phyloP scores from a whole-genome alignment of 2,329 filamentous ascomycete genomes.

The Colletotrichum sp. region DNA sequence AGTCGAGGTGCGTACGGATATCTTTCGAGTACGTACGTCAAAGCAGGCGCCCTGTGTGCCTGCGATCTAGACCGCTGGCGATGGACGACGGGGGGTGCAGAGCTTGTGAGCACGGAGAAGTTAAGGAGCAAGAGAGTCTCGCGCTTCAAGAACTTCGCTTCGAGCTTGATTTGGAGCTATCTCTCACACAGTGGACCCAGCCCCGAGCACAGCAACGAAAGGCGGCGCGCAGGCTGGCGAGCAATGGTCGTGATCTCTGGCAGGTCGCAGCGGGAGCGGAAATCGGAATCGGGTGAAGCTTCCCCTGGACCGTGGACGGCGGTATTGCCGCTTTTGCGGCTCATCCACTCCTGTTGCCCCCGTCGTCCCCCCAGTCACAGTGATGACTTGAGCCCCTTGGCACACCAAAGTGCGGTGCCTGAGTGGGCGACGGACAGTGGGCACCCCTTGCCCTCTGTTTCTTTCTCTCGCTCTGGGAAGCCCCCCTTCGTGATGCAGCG shows the following conservation, averaged over 20 bases:
- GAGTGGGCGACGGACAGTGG: neutral
- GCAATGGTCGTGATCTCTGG: neutral
- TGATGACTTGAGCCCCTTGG: neutral
- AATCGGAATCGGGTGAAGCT: neutral
- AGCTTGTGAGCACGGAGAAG: neutral
- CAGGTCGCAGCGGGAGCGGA: constrained; percentile 2
- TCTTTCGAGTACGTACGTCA: neutral
- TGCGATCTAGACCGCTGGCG: neutral
- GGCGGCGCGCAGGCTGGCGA: neutral
- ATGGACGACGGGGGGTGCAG: neutral
- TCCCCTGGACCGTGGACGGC: neutral
- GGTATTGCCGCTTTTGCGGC: neutral
- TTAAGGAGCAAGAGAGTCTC: neutral
- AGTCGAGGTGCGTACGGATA: neutral
- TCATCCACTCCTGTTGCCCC: neutral
- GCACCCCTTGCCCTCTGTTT: neutral
- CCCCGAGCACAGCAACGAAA: neutral
- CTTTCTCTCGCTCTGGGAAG: neutral
- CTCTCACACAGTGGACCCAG: neutral
- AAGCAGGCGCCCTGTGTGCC: neutral
- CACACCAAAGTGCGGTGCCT: neutral
- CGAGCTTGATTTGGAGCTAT: neutral
- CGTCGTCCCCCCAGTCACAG: neutral
- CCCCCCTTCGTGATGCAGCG: neutral
- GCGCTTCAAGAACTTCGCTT: neutral